These are phyloP conservation scores for Trichoderma pleuroti DNA, from an alignment of 2,329 filamentous ascomycete genomes.

Conservation along the genomic window DNA sequence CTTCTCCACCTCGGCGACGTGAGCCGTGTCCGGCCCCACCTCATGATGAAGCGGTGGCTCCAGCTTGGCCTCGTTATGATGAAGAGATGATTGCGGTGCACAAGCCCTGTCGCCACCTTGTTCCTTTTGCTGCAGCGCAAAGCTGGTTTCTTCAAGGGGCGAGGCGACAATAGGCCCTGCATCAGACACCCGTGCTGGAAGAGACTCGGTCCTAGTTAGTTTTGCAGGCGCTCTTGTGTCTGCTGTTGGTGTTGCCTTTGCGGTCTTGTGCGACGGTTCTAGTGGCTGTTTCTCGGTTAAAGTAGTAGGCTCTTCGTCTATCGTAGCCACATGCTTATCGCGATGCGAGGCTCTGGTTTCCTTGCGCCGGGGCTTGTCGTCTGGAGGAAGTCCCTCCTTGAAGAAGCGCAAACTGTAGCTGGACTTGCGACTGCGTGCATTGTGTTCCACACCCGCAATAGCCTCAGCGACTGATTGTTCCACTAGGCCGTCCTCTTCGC, in stretches of 20 bases:
- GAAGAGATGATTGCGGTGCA: conserved; percentile 20
- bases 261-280: background rate
- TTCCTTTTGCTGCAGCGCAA: background rate
- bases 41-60: conserved; percentile 19
- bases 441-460: conserved; percentile 58
- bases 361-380: conserved; percentile 54
- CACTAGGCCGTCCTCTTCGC: conserved; percentile 54
- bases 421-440: conserved; percentile 62
- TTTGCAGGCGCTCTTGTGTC: background rate
- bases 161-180: background rate
- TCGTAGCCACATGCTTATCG: conserved; percentile 41
- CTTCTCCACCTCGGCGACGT: conserved; percentile 29
- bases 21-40: conserved; percentile 28
- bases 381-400: conserved; percentile 59
- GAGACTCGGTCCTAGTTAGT: background rate
- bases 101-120: background rate
- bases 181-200: background rate
- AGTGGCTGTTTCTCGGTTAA: background rate
- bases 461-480: conserved; percentile 63
- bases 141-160: background rate
- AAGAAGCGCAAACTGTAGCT: conserved; percentile 66
- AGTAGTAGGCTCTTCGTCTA: conserved; percentile 30
- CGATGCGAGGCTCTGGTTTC: conserved; percentile 40
- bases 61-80: conserved; percentile 25
- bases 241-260: background rate